Evolutionary conservation across 1,139 yeast species (phyloP).

Genomic region (Zygoascus sp.): DNA sequence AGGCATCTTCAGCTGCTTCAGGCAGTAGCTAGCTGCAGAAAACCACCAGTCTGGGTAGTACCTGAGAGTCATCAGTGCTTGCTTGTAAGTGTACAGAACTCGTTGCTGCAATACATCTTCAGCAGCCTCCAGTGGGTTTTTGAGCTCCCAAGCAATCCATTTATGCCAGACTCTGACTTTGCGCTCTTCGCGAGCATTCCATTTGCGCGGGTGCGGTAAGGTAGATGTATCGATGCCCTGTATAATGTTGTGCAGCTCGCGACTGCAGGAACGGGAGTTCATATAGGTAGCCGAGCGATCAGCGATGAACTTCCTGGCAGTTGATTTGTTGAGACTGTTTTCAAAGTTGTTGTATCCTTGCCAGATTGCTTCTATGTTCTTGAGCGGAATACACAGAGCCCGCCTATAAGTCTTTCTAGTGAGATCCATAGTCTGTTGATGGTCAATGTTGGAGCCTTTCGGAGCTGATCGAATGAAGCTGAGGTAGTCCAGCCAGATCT

Average conservation of each 20-base stretch:
- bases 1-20: slow-evolving; percentile 22
- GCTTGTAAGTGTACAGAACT: slow-evolving; percentile 68
- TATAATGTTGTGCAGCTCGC: slow-evolving; percentile 62
- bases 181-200: slow-evolving; percentile 38
- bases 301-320: slow-evolving; percentile 80
- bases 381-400: slow-evolving; percentile 67
- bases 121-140: slow-evolving; percentile 60
- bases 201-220: slow-evolving; percentile 37
- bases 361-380: slow-evolving; percentile 77
- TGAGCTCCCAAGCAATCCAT: slow-evolving; percentile 78
- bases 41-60: slow-evolving; percentile 87
- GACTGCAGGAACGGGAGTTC: slow-evolving; percentile 77
- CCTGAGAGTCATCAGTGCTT: slow-evolving; percentile 60
- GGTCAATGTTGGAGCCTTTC: slow-evolving; percentile 79
- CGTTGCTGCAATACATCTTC: slow-evolving; percentile 49
- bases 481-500: slow-evolving; percentile 78
- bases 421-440: slow-evolving; percentile 74
- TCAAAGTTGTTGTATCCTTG: slow-evolving; percentile 78
- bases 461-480: slow-evolving; percentile 77
- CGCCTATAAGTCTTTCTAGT: slow-evolving; percentile 70
- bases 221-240: slow-evolving; percentile 42
- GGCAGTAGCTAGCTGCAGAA: slow-evolving; percentile 48
- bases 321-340: slow-evolving; percentile 63
- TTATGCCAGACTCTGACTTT: slow-evolving; percentile 53
- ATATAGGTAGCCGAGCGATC: slow-evolving; percentile 84